A percentile compares a stretch with the other conserved stretches of the same genome.
phyloP scores from a whole-genome alignment of 805 yeast genomes.

The Pichia exigua region DNA sequence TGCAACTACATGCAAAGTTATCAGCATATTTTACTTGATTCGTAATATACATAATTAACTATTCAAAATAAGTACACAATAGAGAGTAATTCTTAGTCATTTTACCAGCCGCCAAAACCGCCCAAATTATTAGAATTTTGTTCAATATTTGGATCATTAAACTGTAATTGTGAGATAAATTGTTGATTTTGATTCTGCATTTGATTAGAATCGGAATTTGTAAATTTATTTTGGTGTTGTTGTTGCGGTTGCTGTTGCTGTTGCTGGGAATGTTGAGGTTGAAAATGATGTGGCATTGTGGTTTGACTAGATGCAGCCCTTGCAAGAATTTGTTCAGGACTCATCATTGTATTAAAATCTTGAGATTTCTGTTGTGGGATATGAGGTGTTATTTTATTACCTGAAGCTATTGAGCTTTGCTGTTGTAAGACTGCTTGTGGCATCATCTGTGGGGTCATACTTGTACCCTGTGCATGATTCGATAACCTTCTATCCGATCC shows the following conservation, averaged over 20 bases:
- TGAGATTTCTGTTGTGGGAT: conserved; percentile 12
- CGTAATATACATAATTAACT: neutral
- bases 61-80: neutral
- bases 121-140: neutral
- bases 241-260: neutral
- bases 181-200: neutral
- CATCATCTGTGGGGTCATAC: conserved; percentile 24
- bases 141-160: neutral
- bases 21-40: neutral
- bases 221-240: neutral
- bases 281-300: neutral
- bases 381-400: conserved; percentile 6
- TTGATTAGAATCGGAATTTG: neutral
- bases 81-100: neutral
- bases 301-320: conserved; percentile 15
- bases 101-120: conserved; percentile 2
- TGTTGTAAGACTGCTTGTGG: conserved; percentile 20
- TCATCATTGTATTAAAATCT: conserved; percentile 15
- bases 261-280: conserved; percentile 1
- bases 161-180: neutral
- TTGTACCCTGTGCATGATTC: conserved; percentile 16
- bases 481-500: neutral
- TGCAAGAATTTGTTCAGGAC: conserved; percentile 30
- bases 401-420: neutral
- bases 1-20: too few relatives aligned